These are phyloP conservation scores for Oligophagozyma castellii DNA, from an alignment of 1,139 yeast species.

Conservation along the genomic window DNA sequence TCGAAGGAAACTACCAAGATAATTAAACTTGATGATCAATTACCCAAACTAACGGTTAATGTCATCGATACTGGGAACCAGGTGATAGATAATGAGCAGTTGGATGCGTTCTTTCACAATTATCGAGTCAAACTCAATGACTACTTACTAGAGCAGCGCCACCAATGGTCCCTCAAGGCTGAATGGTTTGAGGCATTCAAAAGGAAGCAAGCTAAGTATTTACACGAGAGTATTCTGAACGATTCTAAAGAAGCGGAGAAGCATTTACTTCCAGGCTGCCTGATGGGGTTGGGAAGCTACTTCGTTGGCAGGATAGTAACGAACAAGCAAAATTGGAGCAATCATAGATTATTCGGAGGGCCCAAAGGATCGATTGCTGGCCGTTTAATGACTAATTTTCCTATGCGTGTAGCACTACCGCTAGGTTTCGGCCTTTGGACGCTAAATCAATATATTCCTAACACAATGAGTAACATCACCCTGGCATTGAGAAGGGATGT, in stretches of 20 bases:
- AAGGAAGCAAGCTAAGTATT: conserved; percentile 9
- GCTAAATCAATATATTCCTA: conserved; percentile 13
- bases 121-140: no score
- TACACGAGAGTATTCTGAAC: conserved; percentile 11
- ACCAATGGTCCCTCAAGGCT: neutral
- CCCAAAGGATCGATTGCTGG: conserved; percentile 7
- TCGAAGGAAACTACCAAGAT: no score
- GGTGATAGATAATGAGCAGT: conserved; percentile 10
- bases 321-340: conserved; percentile 16
- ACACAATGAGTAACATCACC: conserved; percentile 11
- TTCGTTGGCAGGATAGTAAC: conserved; percentile 16
- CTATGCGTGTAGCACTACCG: conserved; percentile 17
- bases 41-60: conserved; percentile 3
- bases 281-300: conserved; percentile 15
- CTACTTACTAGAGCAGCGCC: conserved; percentile 3
- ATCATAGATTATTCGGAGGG: conserved; percentile 3
- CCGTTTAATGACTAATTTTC: conserved; percentile 12
- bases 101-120: conserved; percentile 9
- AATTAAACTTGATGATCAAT: no score
- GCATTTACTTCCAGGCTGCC: conserved; percentile 13
- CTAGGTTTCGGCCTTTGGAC: conserved; percentile 11
- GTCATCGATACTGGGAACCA: conserved; percentile 17
- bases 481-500: conserved; percentile 9
- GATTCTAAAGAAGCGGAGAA: conserved; percentile 12
- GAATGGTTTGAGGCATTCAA: neutral